Evolutionary conservation across 2,329 filamentous ascomycete species (phyloP).

Genomic region (Ceratocystis lukuohia): DNA sequence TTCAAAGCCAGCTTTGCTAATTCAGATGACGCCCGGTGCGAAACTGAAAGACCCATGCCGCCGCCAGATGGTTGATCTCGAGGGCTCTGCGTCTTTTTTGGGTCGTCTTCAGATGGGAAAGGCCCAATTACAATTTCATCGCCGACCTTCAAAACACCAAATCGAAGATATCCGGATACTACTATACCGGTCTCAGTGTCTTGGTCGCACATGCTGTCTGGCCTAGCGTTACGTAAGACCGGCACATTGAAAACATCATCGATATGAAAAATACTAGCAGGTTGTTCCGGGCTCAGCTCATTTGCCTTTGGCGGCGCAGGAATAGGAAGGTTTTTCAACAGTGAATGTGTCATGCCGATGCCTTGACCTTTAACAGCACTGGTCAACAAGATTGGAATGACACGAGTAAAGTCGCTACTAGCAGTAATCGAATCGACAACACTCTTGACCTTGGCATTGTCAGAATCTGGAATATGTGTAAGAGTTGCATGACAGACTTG

Average conservation of each 20-base stretch:
- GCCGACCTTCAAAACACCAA: constrained; percentile 63
- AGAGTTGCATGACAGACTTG: constrained; percentile 38
- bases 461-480: constrained; percentile 40
- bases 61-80: constrained; percentile 33
- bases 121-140: constrained; percentile 70
- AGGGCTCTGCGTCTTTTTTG: constrained; percentile 24
- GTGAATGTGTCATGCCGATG: constrained; percentile 66
- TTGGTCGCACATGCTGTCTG: constrained; percentile 25
- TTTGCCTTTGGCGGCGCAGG: constrained; percentile 40
- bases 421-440: constrained; percentile 39
- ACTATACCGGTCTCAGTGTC: constrained; percentile 50
- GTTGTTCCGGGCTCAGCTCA: constrained; percentile 47
- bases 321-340: constrained; percentile 63
- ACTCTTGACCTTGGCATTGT: constrained; percentile 45
- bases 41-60: constrained; percentile 31
- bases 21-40: constrained; percentile 41
- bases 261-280: constrained; percentile 64
- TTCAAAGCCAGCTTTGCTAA: constrained; percentile 39
- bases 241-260: constrained; percentile 78
- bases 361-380: constrained; percentile 77
- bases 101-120: constrained; percentile 43
- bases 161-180: constrained; percentile 71
- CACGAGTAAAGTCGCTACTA: constrained; percentile 27
- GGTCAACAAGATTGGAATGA: constrained; percentile 75
- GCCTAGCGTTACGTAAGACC: constrained; percentile 36